These are phyloP conservation scores for Iodosphaeria phyllophila DNA, from an alignment of 2,329 filamentous ascomycete genomes.

Conservation along the genomic window DNA sequence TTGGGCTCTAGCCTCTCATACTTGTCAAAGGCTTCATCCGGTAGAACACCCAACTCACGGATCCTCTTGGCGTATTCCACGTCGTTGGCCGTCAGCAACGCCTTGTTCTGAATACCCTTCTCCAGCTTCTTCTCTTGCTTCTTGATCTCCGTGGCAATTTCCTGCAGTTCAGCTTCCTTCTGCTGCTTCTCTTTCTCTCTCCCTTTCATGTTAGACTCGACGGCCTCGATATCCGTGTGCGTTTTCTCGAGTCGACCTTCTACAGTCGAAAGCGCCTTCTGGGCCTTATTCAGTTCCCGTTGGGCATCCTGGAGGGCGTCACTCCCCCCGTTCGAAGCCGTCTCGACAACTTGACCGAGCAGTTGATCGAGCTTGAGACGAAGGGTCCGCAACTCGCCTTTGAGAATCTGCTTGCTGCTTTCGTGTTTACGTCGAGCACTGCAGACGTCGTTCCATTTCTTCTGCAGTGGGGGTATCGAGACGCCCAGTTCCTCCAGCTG, in stretches of 20 bases:
- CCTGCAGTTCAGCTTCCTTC: constrained; percentile 54
- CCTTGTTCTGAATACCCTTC: constrained; percentile 78
- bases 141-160: constrained; percentile 60
- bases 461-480: constrained; percentile 54
- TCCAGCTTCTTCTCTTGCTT: constrained; percentile 80
- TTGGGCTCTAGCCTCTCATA: constrained; percentile 72
- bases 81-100: constrained; percentile 56
- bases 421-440: constrained; percentile 60
- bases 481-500: constrained; percentile 55
- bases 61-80: constrained; percentile 77
- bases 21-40: constrained; percentile 83
- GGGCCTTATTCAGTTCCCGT: constrained; percentile 62
- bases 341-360: constrained; percentile 55
- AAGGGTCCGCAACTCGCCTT: constrained; percentile 77
- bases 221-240: constrained; percentile 50
- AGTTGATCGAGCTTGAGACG: constrained; percentile 76
- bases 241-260: constrained; percentile 53
- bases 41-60: constrained; percentile 77
- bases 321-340: constrained; percentile 37
- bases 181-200: constrained; percentile 31
- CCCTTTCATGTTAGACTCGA: constrained; percentile 17
- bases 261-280: constrained; percentile 46
- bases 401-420: constrained; percentile 61
- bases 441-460: constrained; percentile 59
- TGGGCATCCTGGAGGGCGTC: constrained; percentile 60